Base-by-base conservation (phyloP, 1,139 yeast species). In the Torulaspora globosa region DNA sequence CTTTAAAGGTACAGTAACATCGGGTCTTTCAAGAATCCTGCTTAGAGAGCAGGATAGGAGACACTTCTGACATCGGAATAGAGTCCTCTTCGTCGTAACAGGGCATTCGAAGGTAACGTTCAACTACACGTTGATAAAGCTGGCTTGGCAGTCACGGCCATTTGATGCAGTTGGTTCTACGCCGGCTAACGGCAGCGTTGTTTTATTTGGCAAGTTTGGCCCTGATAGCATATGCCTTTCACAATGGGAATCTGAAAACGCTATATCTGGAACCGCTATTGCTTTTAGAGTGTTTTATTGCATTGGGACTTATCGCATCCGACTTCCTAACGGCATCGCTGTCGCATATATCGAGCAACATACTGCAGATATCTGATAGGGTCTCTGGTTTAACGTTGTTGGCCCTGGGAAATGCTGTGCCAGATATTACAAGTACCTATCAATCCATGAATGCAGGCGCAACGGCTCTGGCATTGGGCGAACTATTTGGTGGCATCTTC, bases 391-490 rank as follows among this genome's bases (percentile, higher is more conserved):
- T 90, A 56, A 90, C 97, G 0, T 70, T 90, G 38, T 70, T 92
- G 47, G 96, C 98, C 0, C 72, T 90, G 52, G 97, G 97, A 0
- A 92, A 92, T 65, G 92, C 96, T 8, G 76, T 95, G 0, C 96
- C 97, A 0, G 98, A 92, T 65, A 80, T 92, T 3, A 75, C 89
- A 39, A 78, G 94, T 41, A 88, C 96, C 0, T 87, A 80, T 62
- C 82, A 82, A 35, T 96, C 96, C 5, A 78, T 89, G 78, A 72
- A 73, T 33, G 67, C 79, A 3, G 82, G 79, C 14, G 78, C 85
- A 4, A 80, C 84, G 1, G 75, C 88, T 2, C 69, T 92, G 62
- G 97, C 97, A 0, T 69, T 92, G 4, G 94, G 97, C 1, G 97
- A 90, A 64, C 70, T 90, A 32, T 67, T 88, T 28, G 97, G 98